Base-by-base conservation (phyloP, 306 rosid species). In the Vigna nakashimae region DNA sequence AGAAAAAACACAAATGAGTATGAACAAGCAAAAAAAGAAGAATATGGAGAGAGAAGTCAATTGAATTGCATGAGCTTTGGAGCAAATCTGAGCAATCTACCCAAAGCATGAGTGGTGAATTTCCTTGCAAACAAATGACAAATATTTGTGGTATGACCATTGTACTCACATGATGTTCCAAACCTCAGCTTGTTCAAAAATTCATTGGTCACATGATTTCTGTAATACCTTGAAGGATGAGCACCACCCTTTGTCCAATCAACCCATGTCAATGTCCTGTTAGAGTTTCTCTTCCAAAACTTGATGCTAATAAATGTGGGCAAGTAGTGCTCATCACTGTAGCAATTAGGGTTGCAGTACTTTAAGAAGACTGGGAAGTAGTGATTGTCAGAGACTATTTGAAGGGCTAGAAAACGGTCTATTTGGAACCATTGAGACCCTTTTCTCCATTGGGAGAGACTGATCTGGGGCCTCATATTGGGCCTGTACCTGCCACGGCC, bases 361-460 rank as follows among this genome's bases (percentile, higher is more conserved):
- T 60, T 85, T 4, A 66, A n/a, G 42, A 92, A 92, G 48, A 87
- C 11, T 0, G 92, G 77, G 65, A 84, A 92, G 28, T 86, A 92
- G 12, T 3, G 56, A 0, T 1, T 36, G 74, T 92, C 97, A 0
- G 97, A 87, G 28, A 92, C 81, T 4, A 92, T 56, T 48, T 79
- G 84, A 2, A 78, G 4, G 30, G 97, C 97, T 0, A 91, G 70
- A 8, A 9, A 30, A 0, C 98, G 88, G 82, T 92, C 91, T 28
- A 92, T 76, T 76, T 84, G 90, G 69, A 95, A 95, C 98, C 98
- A 95, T n/a, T 92, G 98, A 2, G 97, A 92, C 3, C 99, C 98
- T 69, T 95, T 95, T 5, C 97, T 78, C 99, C 99, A 95, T 18
- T 92, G 96, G 0, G 36, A 6, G 4, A 91, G 79, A 2, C 2